Conservation (phyloP, 257 asterid species). For the Scutellaria baicalensis region DNA sequence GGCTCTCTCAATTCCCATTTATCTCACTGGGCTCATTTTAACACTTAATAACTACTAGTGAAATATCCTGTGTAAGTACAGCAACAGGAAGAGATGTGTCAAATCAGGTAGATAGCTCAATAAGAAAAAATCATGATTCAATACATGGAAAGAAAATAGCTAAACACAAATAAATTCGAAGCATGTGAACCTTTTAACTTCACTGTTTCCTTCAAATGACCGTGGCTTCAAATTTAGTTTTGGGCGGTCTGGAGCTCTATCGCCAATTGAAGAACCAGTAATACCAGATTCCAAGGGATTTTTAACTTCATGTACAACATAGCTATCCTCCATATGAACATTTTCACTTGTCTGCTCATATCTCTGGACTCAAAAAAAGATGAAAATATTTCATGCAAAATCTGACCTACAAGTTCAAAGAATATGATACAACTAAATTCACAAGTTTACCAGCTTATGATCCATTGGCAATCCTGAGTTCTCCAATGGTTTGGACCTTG, state of each 20-base stretch:
- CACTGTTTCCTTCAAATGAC: constrained; percentile 36
- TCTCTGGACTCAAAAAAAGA: constrained; percentile 25
- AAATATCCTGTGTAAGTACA: background rate
- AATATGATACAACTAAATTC: background rate
- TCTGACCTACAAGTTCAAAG: background rate
- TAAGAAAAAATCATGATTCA: background rate
- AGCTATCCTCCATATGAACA: constrained; percentile 25
- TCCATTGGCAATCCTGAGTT: constrained; percentile 32
- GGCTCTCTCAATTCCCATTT: background rate
- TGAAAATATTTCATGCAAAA: background rate
- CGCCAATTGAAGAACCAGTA: constrained; percentile 26
- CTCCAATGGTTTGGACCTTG: constrained; percentile 88
- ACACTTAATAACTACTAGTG: background rate
- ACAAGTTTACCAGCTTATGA: constrained; percentile 44
- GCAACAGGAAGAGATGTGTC: background rate
- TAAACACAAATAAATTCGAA: background rate
- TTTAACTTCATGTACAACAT: constrained; percentile 26
- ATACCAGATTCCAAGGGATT: constrained; percentile 27
- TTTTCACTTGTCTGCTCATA: constrained; percentile 40
- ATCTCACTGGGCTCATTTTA: background rate
- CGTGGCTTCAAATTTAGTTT: constrained; percentile 72
- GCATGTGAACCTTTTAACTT: constrained; percentile 47
- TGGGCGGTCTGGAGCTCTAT: constrained; percentile 52
- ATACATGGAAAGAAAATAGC: background rate
- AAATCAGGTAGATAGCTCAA: background rate